A percentile compares a stretch with the other conserved stretches of the same genome.
phyloP scores from a whole-genome alignment of 345 rosid species.

The Brassica rapa region DNA sequence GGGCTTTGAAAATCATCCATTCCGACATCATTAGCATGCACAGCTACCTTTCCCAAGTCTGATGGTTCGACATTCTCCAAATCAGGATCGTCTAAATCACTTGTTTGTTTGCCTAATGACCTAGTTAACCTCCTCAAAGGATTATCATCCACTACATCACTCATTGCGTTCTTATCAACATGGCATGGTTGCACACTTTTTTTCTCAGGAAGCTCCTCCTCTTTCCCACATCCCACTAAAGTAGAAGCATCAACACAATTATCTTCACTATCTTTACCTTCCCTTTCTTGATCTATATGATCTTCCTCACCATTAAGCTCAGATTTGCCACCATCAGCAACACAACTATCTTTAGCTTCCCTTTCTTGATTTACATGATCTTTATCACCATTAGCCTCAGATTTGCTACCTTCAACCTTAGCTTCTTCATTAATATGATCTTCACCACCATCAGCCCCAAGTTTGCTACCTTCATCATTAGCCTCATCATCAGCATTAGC shows the following conservation, averaged over 20 bases:
- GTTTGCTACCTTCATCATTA: not conserved
- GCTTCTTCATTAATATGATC: not conserved
- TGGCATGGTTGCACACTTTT: conserved; percentile 6
- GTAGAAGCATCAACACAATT: conserved; percentile 25
- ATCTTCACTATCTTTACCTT: conserved; percentile 15
- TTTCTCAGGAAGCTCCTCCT: conserved; percentile 17
- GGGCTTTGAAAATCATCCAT: conserved; percentile 21
- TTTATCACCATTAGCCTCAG: conserved; percentile 27
- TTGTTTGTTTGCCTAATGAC: conserved; percentile 26
- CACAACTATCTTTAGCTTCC: conserved; percentile 18
- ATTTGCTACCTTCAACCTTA: not conserved
- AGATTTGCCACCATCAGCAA: not conserved
- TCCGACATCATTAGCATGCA: conserved; percentile 19
- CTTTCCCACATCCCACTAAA: not conserved
- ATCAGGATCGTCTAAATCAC: conserved; percentile 8
- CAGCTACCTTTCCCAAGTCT: conserved; percentile 25
- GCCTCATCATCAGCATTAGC: conserved; percentile 8
- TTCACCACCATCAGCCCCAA: conserved; percentile 17
- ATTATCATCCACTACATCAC: conserved; percentile 7
- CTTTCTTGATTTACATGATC: not conserved
- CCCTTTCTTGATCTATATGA: not conserved
- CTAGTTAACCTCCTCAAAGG: conserved; percentile 40
- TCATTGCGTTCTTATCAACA: conserved; percentile 13
- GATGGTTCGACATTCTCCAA: conserved; percentile 4
- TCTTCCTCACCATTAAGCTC: conserved; percentile 20